Evolutionary conservation across 768 basidiomycete genomes (phyloP).

Genomic region (Harrya chromipes): DNA sequence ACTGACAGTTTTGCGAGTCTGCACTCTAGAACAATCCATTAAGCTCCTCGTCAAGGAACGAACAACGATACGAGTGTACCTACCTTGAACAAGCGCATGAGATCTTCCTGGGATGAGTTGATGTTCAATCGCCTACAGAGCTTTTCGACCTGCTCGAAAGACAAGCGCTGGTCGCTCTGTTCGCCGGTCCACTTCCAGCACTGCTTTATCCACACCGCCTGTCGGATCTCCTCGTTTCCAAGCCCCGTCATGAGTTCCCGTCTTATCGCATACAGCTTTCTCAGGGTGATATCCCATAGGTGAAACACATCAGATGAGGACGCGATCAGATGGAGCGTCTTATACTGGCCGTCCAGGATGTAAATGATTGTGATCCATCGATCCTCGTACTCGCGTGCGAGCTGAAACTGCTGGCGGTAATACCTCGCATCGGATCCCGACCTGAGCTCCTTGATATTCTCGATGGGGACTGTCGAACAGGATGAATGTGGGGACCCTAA

Average conservation of each 20-base stretch:
- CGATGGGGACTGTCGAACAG: constrained; percentile 65
- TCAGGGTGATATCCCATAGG: constrained; percentile 64
- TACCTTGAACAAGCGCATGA: constrained; percentile 60
- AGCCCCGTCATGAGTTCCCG: constrained; percentile 68
- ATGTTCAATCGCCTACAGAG: constrained; percentile 72
- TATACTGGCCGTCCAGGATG: constrained; percentile 71
- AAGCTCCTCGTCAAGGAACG: neutral
- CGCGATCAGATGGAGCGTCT: constrained; percentile 83
- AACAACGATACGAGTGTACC: neutral
- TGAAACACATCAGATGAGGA: constrained; percentile 57
- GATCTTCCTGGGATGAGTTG: constrained; percentile 49
- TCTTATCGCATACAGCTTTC: constrained; percentile 60
- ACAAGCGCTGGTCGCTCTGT: constrained; percentile 56
- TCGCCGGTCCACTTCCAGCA: constrained; percentile 78
- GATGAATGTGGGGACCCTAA: neutral
- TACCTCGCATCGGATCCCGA: constrained; percentile 66
- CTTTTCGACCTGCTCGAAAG: constrained; percentile 68
- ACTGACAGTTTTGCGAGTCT: constrained; percentile 51
- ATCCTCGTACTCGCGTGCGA: constrained; percentile 56
- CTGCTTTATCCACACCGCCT: constrained; percentile 74
- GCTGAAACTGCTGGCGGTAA: constrained; percentile 68
- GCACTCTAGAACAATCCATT: constrained; percentile 46
- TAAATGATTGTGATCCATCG: constrained; percentile 89
- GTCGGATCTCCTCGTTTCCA: constrained; percentile 59
- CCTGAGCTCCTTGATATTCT: constrained; percentile 84